Percentiles rank a stretch among this genome's conserved stretches.
phyloP scores from a whole-genome alignment of 768 basidiomycete genomes.

The Boletus reticulatus region DNA sequence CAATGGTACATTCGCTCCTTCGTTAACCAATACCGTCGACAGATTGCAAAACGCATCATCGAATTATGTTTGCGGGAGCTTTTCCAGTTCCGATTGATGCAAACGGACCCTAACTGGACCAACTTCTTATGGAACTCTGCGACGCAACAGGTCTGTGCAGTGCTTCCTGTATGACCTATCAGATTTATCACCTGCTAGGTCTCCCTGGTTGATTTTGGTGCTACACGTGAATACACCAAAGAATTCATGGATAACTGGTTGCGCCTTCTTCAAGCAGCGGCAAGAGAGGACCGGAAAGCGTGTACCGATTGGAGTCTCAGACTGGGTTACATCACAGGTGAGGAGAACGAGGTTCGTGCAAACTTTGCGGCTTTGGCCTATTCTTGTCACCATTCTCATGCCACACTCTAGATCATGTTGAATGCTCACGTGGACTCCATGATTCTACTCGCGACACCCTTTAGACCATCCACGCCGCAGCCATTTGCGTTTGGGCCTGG shows the following conservation, averaged over 20 bases:
- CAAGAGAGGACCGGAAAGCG: slow-evolving; percentile 59
- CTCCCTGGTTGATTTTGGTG: slow-evolving; percentile 94
- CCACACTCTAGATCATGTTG: slow-evolving; percentile 59
- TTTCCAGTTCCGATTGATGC: slow-evolving; percentile 91
- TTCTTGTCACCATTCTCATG: neutral
- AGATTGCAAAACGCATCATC: slow-evolving; percentile 85
- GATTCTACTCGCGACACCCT: slow-evolving; percentile 82
- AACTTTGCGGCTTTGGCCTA: neutral
- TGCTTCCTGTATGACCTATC: neutral
- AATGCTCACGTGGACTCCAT: slow-evolving; percentile 84
- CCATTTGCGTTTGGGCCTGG: too few species aligned
- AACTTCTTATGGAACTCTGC: slow-evolving; percentile 88
- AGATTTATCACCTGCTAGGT: slow-evolving; percentile 41
- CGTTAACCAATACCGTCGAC: neutral
- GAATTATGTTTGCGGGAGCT: slow-evolving; percentile 88
- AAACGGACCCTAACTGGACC: slow-evolving; percentile 98
- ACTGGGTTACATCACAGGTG: slow-evolving; percentile 87
- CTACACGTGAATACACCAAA: slow-evolving; percentile 81
- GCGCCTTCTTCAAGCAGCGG: slow-evolving; percentile 74
- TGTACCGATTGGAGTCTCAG: slow-evolving; percentile 75
- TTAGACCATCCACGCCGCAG: slow-evolving; percentile 42
- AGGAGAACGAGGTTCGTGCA: slow-evolving; percentile 68
- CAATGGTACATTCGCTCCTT: neutral
- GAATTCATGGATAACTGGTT: slow-evolving; percentile 90
- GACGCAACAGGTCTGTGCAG: slow-evolving; percentile 52